Conservation (phyloP, 768 basidiomycete species). For the Rhizopogon rudus region DNA sequence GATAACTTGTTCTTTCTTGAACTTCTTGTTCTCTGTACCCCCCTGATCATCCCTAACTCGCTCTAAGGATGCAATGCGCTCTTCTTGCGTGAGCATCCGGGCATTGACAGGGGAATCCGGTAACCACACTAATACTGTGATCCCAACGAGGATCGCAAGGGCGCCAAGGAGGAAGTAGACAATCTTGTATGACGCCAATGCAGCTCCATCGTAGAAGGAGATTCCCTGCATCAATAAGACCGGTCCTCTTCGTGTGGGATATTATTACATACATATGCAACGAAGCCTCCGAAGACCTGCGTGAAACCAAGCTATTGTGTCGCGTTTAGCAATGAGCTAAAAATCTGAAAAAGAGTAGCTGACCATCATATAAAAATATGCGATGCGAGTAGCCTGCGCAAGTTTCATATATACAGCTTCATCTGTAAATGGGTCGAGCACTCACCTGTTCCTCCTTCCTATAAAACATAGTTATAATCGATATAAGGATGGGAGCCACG, state of each 20-base stretch:
- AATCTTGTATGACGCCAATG: constrained; percentile 32
- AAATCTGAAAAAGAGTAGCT: background rate
- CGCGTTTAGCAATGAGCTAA: background rate
- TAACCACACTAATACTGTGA: constrained; percentile 30
- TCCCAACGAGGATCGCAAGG: constrained; percentile 32
- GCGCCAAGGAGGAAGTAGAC: constrained; percentile 34
- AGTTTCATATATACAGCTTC: background rate
- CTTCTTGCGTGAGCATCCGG: constrained; percentile 28
- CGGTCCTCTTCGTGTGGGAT: background rate
- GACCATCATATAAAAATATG: constrained; percentile 35
- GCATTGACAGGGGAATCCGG: constrained; percentile 38
- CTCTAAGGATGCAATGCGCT: constrained; percentile 35
- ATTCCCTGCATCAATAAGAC: constrained; percentile 17
- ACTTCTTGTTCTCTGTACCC: constrained; percentile 21
- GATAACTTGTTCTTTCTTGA: constrained; percentile 22
- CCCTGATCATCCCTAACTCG: constrained; percentile 33
- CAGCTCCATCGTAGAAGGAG: constrained; percentile 28
- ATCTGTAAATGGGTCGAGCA: background rate
- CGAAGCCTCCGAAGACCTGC: constrained; percentile 32
- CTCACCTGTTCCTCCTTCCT: constrained; percentile 35
- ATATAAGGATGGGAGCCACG: constrained; percentile 35
- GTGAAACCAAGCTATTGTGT: constrained; percentile 23
- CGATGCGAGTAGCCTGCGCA: constrained; percentile 25
- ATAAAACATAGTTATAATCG: constrained; percentile 35
- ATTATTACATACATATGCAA: constrained; percentile 25